Evolutionary conservation across 495 filamentous ascomycete genomes (phyloP).

Genomic region (Aspergillus ellipticus): DNA sequence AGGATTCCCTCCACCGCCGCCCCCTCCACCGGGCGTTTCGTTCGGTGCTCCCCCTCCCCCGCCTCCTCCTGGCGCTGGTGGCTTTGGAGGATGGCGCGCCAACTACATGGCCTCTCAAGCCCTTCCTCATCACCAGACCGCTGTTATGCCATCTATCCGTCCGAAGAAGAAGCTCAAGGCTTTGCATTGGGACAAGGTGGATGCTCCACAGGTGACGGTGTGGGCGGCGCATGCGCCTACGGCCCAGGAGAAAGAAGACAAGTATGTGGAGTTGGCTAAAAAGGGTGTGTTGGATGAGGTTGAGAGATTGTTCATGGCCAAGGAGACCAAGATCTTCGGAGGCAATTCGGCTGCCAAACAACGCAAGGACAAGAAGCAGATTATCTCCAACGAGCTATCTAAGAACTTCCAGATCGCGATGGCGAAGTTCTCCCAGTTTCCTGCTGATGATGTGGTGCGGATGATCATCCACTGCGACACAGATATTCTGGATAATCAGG

Average conservation of each 20-base stretch:
- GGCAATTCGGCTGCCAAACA: slow-evolving; percentile 59
- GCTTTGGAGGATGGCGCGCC: slow-evolving; percentile 53
- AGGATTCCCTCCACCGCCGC: slow-evolving; percentile 56
- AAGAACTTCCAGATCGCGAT: slow-evolving; percentile 92
- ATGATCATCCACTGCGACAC: slow-evolving; percentile 95
- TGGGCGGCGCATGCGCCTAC: slow-evolving; percentile 88
- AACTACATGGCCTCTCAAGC: slow-evolving; percentile 46
- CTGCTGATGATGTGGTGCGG: slow-evolving; percentile 77
- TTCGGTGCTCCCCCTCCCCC: slow-evolving; percentile 51
- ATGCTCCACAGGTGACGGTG: slow-evolving; percentile 87
- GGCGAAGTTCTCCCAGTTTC: slow-evolving; percentile 77
- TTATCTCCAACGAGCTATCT: slow-evolving; percentile 87
- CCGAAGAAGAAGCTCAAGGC: slow-evolving; percentile 99
- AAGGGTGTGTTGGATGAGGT: slow-evolving; percentile 97
- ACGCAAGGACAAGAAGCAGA: slow-evolving; percentile 93
- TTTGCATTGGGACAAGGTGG: slow-evolving; percentile 98
- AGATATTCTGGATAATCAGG: slow-evolving; percentile 84
- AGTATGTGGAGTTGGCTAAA: slow-evolving; percentile 85
- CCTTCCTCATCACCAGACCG: slow-evolving; percentile 36
- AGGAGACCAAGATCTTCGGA: slow-evolving; percentile 84
- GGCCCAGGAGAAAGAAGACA: slow-evolving; percentile 80
- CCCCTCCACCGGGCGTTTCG: slow-evolving; percentile 44
- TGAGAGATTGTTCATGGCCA: slow-evolving; percentile 94
- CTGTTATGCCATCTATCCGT: slow-evolving; percentile 68
- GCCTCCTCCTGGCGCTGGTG: slow-evolving; percentile 54